These are phyloP conservation scores for Tolypocladium sp. DNA, from an alignment of 2,329 filamentous ascomycete species.

Conservation along the genomic window DNA sequence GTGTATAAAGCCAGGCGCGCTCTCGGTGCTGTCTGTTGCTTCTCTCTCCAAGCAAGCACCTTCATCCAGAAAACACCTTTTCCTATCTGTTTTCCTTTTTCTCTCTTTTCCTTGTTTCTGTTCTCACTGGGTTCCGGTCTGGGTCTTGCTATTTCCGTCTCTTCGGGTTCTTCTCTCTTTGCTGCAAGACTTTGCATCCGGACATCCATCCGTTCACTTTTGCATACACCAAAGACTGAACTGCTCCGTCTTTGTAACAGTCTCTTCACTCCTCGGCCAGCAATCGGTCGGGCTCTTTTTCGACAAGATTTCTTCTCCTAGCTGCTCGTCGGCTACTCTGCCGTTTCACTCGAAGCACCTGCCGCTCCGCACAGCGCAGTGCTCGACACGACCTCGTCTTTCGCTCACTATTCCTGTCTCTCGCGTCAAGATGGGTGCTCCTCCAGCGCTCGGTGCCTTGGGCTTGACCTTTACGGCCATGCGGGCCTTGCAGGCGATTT, in stretches of 20 bases:
- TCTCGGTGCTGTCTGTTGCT: background rate
- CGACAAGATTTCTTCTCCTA: constrained; percentile 23
- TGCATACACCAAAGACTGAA: background rate
- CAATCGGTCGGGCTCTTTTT: background rate
- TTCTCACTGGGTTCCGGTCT: constrained; percentile 12
- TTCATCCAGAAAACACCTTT: constrained; percentile 3
- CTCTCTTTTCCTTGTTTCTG: constrained; percentile 3
- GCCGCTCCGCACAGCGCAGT: constrained; percentile 29
- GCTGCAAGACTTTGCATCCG: background rate
- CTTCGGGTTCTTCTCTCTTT: constrained; percentile 10
- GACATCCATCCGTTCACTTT: background rate
- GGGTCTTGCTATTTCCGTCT: constrained; percentile 12
- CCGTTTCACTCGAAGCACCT: constrained; percentile 32
- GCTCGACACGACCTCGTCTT: constrained; percentile 29
- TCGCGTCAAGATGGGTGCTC: constrained; percentile 30
- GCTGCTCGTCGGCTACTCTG: constrained; percentile 19
- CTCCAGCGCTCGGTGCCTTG: constrained; percentile 57
- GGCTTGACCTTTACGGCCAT: constrained; percentile 70
- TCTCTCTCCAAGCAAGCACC: background rate
- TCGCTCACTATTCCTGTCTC: constrained; percentile 28
- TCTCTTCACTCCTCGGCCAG: constrained; percentile 1
- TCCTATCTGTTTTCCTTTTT: background rate
- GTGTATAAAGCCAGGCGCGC: constrained; percentile 1
- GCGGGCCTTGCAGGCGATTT: constrained; percentile 60
- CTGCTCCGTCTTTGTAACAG: background rate